Percentiles rank a stretch among this genome's conserved stretches.
Conservation (phyloP, 768 basidiomycete genomes). For the Clitopilus hobsonii region DNA sequence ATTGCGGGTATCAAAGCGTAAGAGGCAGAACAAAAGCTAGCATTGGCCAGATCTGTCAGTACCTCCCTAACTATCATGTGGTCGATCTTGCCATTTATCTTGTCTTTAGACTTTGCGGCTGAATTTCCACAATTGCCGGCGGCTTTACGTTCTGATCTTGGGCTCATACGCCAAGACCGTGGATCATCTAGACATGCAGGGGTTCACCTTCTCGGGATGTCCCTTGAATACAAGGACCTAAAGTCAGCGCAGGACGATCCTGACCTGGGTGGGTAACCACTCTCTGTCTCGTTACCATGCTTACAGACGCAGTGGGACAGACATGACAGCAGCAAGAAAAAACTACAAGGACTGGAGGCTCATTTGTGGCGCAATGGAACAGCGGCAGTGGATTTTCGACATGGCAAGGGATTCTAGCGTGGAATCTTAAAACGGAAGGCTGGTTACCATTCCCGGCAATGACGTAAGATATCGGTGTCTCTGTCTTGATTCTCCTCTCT, state of each 20-base stretch:
- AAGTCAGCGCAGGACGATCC: too few relatives aligned
- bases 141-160: too few relatives aligned
- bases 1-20: not conserved
- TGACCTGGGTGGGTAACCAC: not conserved
- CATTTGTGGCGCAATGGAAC: constrained; percentile 22
- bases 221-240: too few relatives aligned
- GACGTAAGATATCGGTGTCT: constrained; percentile 11
- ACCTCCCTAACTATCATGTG: not conserved
- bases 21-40: not conserved
- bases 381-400: constrained; percentile 5
- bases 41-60: not conserved
- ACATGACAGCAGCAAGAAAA: not conserved
- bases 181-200: not conserved
- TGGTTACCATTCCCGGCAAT: constrained; percentile 14
- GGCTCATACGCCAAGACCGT: too few relatives aligned
- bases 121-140: too few relatives aligned
- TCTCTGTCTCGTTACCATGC: not conserved
- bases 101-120: not conserved
- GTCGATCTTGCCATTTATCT: not conserved
- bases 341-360: constrained; percentile 5
- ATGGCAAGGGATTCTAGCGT: constrained; percentile 8
- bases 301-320: not conserved
- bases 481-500: not conserved
- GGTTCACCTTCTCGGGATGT: too few relatives aligned
- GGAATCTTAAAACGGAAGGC: constrained; percentile 17